Conservation (phyloP, 2,329 filamentous ascomycete species). For the Plectosphaerella plurivora region DNA sequence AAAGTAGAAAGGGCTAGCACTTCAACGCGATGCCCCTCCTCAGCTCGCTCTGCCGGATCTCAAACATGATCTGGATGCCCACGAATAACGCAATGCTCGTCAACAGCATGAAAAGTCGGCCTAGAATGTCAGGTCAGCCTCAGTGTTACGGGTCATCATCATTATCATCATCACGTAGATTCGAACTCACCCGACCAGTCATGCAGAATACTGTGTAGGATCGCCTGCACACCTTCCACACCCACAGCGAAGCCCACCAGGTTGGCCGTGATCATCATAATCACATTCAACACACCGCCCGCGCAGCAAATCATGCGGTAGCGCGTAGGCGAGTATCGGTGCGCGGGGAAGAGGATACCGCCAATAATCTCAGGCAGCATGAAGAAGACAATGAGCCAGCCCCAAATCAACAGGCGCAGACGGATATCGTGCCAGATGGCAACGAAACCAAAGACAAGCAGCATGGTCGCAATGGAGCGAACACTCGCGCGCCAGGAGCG, state of each 20-base stretch:
- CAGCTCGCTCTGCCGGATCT: slow-evolving; percentile 80
- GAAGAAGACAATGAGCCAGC: slow-evolving; percentile 93
- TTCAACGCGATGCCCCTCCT: slow-evolving; percentile 78
- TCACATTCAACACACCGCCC: slow-evolving; percentile 75
- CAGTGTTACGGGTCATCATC: neutral
- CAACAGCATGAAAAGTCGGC: slow-evolving; percentile 65
- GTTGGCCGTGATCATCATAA: slow-evolving; percentile 97
- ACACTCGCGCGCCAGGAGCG: slow-evolving; percentile 39
- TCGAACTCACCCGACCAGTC: slow-evolving; percentile 62
- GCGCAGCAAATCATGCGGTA: slow-evolving; percentile 79
- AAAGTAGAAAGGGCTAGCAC: slow-evolving; percentile 47
- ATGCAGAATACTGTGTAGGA: slow-evolving; percentile 70
- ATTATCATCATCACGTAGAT: neutral
- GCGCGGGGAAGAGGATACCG: slow-evolving; percentile 64
- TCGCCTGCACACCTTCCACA: slow-evolving; percentile 75
- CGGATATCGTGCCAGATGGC: slow-evolving; percentile 98
- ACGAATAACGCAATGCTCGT: slow-evolving; percentile 77
- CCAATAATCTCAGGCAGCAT: slow-evolving; percentile 83
- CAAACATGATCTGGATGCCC: slow-evolving; percentile 93
- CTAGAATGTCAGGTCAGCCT: slow-evolving; percentile 31
- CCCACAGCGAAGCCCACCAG: slow-evolving; percentile 93
- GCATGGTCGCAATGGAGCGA: slow-evolving; percentile 67
- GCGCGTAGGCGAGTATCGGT: slow-evolving; percentile 63
- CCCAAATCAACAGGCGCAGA: slow-evolving; percentile 86
- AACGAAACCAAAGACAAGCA: slow-evolving; percentile 91